Evolutionary conservation across 2,329 filamentous ascomycete genomes (phyloP).

Genomic region (Penicillium sclerotigenum): DNA sequence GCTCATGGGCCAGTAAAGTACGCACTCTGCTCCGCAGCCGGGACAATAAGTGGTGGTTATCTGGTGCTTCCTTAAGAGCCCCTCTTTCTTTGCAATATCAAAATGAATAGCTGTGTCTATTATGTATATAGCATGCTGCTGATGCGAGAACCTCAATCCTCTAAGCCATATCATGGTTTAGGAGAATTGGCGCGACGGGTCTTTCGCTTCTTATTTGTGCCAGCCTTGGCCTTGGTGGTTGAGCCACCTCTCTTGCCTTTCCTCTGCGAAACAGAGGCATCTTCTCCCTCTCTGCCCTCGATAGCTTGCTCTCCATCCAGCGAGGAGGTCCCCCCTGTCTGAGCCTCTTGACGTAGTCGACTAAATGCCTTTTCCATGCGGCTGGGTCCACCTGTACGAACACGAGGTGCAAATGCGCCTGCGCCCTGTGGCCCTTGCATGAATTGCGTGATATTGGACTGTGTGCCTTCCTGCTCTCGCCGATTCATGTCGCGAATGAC

Average conservation of each 20-base stretch:
- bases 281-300: conserved; percentile 4
- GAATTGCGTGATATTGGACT: conserved; percentile 92
- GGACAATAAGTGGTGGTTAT: no score
- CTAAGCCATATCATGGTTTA: not conserved
- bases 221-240: conserved; percentile 17
- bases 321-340: conserved; percentile 22
- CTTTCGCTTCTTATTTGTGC: conserved; percentile 27
- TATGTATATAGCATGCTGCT: not conserved
- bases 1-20: no score
- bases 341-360: conserved; percentile 59
- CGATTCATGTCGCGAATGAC: conserved; percentile 95
- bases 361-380: conserved; percentile 74
- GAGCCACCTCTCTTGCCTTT: conserved; percentile 13
- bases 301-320: not conserved
- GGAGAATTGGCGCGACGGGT: conserved; percentile 12
- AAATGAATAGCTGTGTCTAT: not conserved
- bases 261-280: conserved; percentile 3
- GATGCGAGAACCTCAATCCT: not conserved
- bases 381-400: conserved; percentile 60
- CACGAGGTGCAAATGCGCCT: conserved; percentile 68
- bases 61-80: no score
- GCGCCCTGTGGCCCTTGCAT: conserved; percentile 65
- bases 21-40: no score
- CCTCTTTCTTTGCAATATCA: no score
- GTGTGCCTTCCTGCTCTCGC: conserved; percentile 82